Conservation (phyloP, 176 grass and related monocot genomes). For the Musa troglodytarum region DNA sequence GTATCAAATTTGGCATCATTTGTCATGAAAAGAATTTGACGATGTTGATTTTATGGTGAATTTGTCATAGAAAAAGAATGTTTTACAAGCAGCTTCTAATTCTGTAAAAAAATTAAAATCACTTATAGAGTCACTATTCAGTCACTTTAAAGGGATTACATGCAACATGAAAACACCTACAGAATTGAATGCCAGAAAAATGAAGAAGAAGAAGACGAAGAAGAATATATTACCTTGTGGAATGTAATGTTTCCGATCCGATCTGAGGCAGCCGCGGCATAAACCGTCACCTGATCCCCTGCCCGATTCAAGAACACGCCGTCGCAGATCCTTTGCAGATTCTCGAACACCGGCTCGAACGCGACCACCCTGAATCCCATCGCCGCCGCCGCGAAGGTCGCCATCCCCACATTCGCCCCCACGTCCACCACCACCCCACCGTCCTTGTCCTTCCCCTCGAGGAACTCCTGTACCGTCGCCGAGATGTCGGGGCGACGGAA, state of each 20-base stretch:
- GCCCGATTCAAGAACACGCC: conserved; percentile 66
- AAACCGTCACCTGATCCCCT: conserved; percentile 37
- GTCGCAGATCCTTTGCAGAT: conserved; percentile 73
- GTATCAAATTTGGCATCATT: not conserved
- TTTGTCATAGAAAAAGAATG: not conserved
- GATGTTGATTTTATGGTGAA: not conserved
- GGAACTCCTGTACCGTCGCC: conserved; percentile 51
- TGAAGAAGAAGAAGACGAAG: not conserved
- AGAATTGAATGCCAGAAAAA: not conserved
- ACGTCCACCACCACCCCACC: conserved; percentile 61
- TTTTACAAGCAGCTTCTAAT: not conserved
- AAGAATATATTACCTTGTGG: conserved; percentile 32
- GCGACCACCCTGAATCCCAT: conserved; percentile 82
- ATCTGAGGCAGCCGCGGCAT: conserved; percentile 53
- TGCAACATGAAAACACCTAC: no score
- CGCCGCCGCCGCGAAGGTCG: conserved; percentile 61
- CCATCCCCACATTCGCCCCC: conserved; percentile 88
- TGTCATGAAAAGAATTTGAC: not conserved
- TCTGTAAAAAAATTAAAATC: not conserved
- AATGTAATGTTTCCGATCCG: conserved; percentile 66
- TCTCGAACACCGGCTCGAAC: conserved; percentile 84
- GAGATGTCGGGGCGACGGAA: conserved; percentile 90
- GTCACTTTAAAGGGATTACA: no score
- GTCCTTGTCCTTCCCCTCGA: conserved; percentile 29
- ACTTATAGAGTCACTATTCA: no score